phyloP scores from a whole-genome alignment of 129 eudicot species.

The Chrysanthemum makinoi region DNA sequence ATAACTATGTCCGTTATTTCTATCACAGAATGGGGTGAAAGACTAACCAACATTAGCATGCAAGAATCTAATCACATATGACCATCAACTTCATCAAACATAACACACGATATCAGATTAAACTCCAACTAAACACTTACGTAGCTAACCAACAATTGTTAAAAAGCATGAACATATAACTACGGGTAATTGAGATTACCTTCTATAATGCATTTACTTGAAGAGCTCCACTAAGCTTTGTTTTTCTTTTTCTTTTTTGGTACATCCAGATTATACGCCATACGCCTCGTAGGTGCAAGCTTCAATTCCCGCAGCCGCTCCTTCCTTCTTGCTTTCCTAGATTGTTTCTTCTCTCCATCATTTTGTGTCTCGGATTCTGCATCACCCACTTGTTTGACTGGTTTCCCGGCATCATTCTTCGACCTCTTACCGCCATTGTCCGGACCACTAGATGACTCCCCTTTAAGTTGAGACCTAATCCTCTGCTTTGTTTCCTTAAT shows the following conservation, averaged over 20 bases:
- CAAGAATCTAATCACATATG: neutral
- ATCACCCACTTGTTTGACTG: slow-evolving; percentile 12
- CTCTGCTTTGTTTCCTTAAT: slow-evolving; percentile 38
- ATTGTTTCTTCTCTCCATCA: slow-evolving; percentile 34
- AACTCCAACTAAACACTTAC: neutral
- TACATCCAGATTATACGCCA: slow-evolving; percentile 60
- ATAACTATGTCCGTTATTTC: too few species aligned
- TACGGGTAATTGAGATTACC: slow-evolving; percentile 14
- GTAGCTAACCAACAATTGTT: too few species aligned
- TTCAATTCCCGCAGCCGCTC: slow-evolving; percentile 40
- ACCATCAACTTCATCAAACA: neutral
- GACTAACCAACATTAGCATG: neutral
- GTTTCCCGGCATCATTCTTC: slow-evolving; percentile 16
- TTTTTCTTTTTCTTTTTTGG: slow-evolving; percentile 53
- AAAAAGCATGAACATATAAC: neutral
- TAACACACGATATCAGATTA: too few species aligned
- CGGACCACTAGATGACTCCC: slow-evolving; percentile 28
- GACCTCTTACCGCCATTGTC: slow-evolving; percentile 11
- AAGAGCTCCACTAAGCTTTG: slow-evolving; percentile 14
- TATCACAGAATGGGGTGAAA: neutral
- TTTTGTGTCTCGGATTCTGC: slow-evolving; percentile 28
- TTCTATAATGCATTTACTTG: slow-evolving; percentile 11
- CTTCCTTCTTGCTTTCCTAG: slow-evolving; percentile 55
- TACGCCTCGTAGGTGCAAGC: slow-evolving; percentile 46
- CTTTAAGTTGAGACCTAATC: slow-evolving; percentile 37